These are phyloP conservation scores for Euptelea pleiosperma DNA, from an alignment of 164 flowering plant species.

Conservation along the genomic window DNA sequence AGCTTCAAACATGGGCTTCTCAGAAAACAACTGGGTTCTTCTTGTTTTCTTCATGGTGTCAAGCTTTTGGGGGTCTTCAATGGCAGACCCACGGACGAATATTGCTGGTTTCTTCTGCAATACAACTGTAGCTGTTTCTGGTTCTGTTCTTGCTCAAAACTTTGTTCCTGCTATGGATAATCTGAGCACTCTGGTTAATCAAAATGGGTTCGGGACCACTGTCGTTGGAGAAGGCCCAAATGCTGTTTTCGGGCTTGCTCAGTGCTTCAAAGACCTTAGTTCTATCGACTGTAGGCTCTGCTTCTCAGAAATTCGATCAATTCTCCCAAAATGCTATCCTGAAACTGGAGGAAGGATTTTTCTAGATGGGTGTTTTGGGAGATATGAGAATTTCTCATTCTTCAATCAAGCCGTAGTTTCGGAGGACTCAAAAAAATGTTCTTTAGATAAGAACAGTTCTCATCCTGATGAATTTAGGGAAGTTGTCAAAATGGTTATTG, in stretches of 20 bases:
- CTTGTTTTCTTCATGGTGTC: conserved; percentile 6
- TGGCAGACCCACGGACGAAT: conserved; percentile 7
- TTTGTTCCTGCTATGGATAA: conserved; percentile 17
- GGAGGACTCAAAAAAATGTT: conserved; percentile 6
- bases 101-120: conserved; percentile 7
- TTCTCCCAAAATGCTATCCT: conserved; percentile 18
- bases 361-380: conserved; percentile 17
- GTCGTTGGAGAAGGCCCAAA: conserved; percentile 9
- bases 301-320: conserved; percentile 15
- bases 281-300: conserved; percentile 19
- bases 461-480: conserved; percentile 1
- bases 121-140: conserved; percentile 8
- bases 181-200: conserved; percentile 9
- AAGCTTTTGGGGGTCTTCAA: not conserved
- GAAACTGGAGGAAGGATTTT: conserved; percentile 13
- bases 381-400: conserved; percentile 17
- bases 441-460: conserved; percentile 2
- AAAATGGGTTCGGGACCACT: conserved; percentile 16
- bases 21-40: not conserved
- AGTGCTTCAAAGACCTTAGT: conserved; percentile 16
- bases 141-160: not conserved
- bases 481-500: conserved; percentile 1
- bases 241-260: conserved; percentile 16
- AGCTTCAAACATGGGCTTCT: conserved; percentile 4
- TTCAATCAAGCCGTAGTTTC: conserved; percentile 4